Base-by-base conservation (phyloP, 1,139 yeast genomes). In the Candida sanyaensis region DNA sequence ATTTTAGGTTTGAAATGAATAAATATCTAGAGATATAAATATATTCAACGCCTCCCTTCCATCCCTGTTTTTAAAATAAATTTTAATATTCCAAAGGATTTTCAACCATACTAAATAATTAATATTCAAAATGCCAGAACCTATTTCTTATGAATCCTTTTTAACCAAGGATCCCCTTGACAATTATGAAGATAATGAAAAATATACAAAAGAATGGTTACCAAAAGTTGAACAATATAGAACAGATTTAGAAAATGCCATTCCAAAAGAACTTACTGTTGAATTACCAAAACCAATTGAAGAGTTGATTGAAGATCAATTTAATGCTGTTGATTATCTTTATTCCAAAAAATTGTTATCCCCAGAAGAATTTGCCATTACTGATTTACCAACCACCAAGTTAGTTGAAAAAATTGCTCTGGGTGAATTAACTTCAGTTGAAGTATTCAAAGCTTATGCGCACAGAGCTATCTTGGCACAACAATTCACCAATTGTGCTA, bases 151-250 rank as follows among this genome's bases (percentile, higher is more conserved):
- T 23, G 57, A 58, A 49, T 55, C 62, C 34, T 69, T 70, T 52
- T 64, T 73, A 43, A 64, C 66, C 40, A 65, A 58, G 23, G 77
- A 73, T 45, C 56, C 61, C 9, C 61, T 72, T 44, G 60, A 61
- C 29, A 59, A 61, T 29, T 75, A 71, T 53, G 78, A 73, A 51
- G 76, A 75, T 55, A 52, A 64, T 5, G 71, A 62, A 43, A 69
- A 65, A 49, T 75, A 52, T 55, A 55, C 58, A 17, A 52, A 56
- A 38, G 60, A 68, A 24, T 82, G 70, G 71, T 57, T 67, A 45
- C 86, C 87, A 12, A 78, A 76, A 58, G 67, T 83, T 54, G 72
- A 74, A 51, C 69, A 75, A 28, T 83, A 83, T 57, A 69, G 75
- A 50, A 62, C 70, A 31, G 75, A 68, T 11, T 66, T 81, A 49